phyloP scores from a whole-genome alignment of 129 eudicot species.

The Artemisia argyi region DNA sequence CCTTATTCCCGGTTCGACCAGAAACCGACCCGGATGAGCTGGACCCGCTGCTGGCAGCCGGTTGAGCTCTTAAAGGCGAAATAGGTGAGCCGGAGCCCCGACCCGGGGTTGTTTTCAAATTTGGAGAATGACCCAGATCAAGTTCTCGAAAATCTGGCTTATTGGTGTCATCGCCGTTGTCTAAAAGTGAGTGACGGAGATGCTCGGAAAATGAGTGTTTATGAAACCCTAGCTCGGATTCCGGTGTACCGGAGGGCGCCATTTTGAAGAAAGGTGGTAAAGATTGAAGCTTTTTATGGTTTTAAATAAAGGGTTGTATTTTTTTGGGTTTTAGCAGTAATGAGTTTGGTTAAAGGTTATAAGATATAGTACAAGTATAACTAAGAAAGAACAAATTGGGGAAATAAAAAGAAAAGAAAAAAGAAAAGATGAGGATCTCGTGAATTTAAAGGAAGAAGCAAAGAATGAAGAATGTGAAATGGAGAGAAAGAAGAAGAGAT shows the following conservation, averaged over 20 bases:
- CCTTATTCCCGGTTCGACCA: conserved; percentile 41
- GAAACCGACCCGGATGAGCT: conserved; percentile 92
- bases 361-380: conserved; percentile 14
- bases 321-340: conserved; percentile 12
- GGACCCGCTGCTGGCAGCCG: conserved; percentile 59
- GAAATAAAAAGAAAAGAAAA: conserved; percentile 21
- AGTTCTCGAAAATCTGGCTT: conserved; percentile 86
- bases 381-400: conserved; percentile 31
- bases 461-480: conserved; percentile 85
- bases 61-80: conserved; percentile 57
- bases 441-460: conserved; percentile 75
- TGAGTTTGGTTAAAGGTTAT: conserved; percentile 27
- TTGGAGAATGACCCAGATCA: conserved; percentile 42
- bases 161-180: conserved; percentile 37
- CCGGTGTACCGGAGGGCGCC: conserved; percentile 52
- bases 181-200: conserved; percentile 38
- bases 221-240: conserved; percentile 41
- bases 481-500: conserved; percentile 32
- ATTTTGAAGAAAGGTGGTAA: conserved; percentile 27
- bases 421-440: conserved; percentile 80
- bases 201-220: conserved; percentile 54
- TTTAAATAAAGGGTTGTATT: not conserved
- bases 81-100: conserved; percentile 58
- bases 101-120: not conserved
- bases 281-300: not conserved